phyloP scores from a whole-genome alignment of 2,329 filamentous ascomycete genomes.

The Blastomyces percursus region DNA sequence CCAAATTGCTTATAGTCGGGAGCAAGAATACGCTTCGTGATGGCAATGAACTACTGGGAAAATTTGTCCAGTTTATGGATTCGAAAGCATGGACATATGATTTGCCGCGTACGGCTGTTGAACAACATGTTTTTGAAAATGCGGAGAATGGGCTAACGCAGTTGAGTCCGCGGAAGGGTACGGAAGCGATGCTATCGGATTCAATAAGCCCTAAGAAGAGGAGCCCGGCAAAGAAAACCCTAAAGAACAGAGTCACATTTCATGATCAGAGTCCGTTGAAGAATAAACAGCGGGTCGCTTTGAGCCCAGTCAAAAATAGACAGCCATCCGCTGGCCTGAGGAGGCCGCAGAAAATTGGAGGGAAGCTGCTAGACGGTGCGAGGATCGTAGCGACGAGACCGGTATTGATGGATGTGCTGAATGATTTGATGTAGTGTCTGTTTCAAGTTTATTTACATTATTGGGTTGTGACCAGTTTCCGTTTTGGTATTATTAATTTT shows the following conservation, averaged over 20 bases:
- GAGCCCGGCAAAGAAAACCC: conserved; percentile 10
- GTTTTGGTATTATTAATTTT: conserved; percentile 8
- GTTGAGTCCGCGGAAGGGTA: conserved; percentile 12
- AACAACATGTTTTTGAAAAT: conserved; percentile 56
- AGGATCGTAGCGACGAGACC: conserved; percentile 55
- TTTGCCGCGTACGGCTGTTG: conserved; percentile 52
- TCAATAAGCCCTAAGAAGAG: conserved; percentile 22
- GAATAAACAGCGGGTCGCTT: conserved; percentile 17
- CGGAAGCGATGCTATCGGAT: background rate
- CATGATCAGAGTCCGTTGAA: conserved; percentile 16
- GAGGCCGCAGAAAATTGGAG: conserved; percentile 50
- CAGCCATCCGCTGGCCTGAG: conserved; percentile 24
- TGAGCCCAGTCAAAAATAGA: conserved; percentile 25
- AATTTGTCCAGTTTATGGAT: conserved; percentile 69
- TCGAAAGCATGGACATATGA: conserved; percentile 69
- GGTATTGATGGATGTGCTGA: conserved; percentile 65
- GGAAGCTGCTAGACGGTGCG: conserved; percentile 39
- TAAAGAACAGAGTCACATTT: background rate
- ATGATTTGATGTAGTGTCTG: conserved; percentile 42
- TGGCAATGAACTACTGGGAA: conserved; percentile 61
- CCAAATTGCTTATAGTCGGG: conserved; percentile 80
- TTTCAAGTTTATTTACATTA: conserved; percentile 14
- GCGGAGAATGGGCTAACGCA: conserved; percentile 8
- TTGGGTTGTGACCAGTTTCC: background rate
- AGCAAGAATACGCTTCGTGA: conserved; percentile 62